Conservation (phyloP, 805 yeast genomes). For the Teunomyces stri region DNA sequence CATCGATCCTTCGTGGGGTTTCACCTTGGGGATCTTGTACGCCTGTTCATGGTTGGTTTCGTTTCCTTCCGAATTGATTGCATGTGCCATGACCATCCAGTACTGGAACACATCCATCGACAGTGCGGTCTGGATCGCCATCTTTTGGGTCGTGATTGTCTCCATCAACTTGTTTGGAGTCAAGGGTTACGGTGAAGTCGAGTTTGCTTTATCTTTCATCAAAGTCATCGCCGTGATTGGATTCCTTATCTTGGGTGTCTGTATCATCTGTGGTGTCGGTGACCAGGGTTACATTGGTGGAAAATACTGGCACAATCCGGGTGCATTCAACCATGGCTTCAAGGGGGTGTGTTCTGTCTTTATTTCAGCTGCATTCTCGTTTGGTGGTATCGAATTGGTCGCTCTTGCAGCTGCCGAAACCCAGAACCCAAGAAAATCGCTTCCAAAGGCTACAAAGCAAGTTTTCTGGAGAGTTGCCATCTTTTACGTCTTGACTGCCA, state of each 20-base stretch:
- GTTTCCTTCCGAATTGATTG: conserved; percentile 31
- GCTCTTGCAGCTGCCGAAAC: conserved; percentile 61
- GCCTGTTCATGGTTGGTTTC: conserved; percentile 32
- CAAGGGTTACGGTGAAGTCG: conserved; percentile 30
- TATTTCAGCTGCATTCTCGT: conserved; percentile 57
- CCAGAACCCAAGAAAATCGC: conserved; percentile 51
- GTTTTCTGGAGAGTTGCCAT: conserved; percentile 54
- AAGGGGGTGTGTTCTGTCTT: conserved; percentile 28
- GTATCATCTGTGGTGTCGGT: conserved; percentile 33
- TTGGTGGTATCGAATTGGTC: conserved; percentile 60
- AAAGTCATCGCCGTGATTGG: conserved; percentile 28
- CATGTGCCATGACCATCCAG: conserved; percentile 34
- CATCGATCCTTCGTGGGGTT: conserved; percentile 55
- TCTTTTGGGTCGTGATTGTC: conserved; percentile 32
- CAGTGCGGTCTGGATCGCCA: conserved; percentile 38
- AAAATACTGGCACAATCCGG: conserved; percentile 21
- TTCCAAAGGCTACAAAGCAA: conserved; percentile 56
- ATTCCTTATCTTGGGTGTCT: conserved; percentile 28
- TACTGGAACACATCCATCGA: conserved; percentile 33
- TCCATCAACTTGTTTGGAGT: conserved; percentile 38
- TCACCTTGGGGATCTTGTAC: conserved; percentile 52
- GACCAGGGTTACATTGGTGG: conserved; percentile 19
- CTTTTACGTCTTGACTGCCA: conserved; percentile 34
- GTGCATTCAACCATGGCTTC: conserved; percentile 21
- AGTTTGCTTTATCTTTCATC: conserved; percentile 23